Base-by-base conservation (phyloP, 1,284 basidiomycete species). In the Irpex sp. region DNA sequence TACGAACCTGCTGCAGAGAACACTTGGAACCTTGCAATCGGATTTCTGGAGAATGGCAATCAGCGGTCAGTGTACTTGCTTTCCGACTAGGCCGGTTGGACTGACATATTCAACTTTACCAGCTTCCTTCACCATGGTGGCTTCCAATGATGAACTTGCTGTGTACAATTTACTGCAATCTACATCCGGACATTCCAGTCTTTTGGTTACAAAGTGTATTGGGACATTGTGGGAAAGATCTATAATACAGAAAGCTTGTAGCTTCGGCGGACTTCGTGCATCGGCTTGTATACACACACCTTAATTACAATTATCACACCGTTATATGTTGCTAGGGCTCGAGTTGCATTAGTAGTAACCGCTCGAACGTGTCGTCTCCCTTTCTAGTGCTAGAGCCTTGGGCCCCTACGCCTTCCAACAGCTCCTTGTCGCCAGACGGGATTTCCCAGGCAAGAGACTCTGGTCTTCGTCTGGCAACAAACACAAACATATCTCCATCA, bases 331-430 rank as follows among this genome's bases (percentile, higher is more conserved):
- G 9, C 57, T 47, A 61, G 47, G 36, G 21, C 5, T 37, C 60
- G 15, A 54, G n/a, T 26, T 54, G 62, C 19, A 65, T 60, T 61
- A 93, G 71, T 50, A 93, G 72, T 37, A 92, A 69, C 21, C 78
- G 81, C 72, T 93, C 90, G 65, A 92, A 92, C 2, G 83, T 84
- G 59, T 90, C 88, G 63, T 88, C 85, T 26, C 76, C 75, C 66
- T 86, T 87, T n/a, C 74, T 72, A 1, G 66, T 58, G 15, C 66
- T 47, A 3, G 77, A 81, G 1, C 79, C 82, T 60, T 70, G 65
- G 9, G 84, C 82, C 7, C 84, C 83, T 4, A 81, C 76, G 0
- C 89, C 90, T 1, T 72, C 72, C 49, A 91, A 72, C 61, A 92
- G 72, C 46, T 84, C 83, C 1, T 66, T 61, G 68, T 92, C 88